Evolutionary conservation across 2,329 filamentous ascomycete species (phyloP), one percentile per base, ranked within the genome.

Genomic region (Epichloe sibirici): DNA sequence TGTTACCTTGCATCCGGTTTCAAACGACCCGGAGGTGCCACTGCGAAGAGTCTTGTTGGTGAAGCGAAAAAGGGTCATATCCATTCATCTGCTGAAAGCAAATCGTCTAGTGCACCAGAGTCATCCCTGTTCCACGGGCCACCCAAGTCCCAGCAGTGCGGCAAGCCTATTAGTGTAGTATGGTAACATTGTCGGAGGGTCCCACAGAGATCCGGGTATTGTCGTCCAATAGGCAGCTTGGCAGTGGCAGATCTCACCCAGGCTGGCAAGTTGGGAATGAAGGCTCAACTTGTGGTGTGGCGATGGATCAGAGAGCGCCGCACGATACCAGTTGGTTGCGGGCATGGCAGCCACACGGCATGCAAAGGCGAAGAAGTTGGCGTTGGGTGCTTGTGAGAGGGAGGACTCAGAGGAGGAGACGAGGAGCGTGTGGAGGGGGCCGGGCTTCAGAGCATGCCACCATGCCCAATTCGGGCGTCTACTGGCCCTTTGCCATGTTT

Each of bases 131-230:
- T 53, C 35, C 37, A 17, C 38, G 31, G 43, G n/a, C 23, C 25
- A 35, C 38, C 48, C 40, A 48, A 50, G 48, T 51, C 52, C 52
- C 52, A 53, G 47, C 42, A 50, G 43, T 47, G 51, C 44, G 51
- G 51, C 42, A 50, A 49, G 39, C 47, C 51, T 23, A 21, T 21
- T 21, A 21, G 17, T 21, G 17, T 21, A 23, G 47, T 47, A 45
- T 50, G 47, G 47, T 42, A 53, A 42, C 47, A 46, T 49, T 43
- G 48, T 42, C 47, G 43, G 47, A 38, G 31, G 47, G 51, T 45
- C 23, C 47, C 51, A 31, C 31, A 38, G 21, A 43, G 37, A 42
- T 50, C 51, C 35, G 42, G 51, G 35, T 12, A 39, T 25, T 47
- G 21, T 37, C 38, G n/a, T 49, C 39, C 52, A 46, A 37, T 45